These are phyloP conservation scores for Tolypocladium capitatum DNA, from an alignment of 2,329 filamentous ascomycete species.

Conservation along the genomic window DNA sequence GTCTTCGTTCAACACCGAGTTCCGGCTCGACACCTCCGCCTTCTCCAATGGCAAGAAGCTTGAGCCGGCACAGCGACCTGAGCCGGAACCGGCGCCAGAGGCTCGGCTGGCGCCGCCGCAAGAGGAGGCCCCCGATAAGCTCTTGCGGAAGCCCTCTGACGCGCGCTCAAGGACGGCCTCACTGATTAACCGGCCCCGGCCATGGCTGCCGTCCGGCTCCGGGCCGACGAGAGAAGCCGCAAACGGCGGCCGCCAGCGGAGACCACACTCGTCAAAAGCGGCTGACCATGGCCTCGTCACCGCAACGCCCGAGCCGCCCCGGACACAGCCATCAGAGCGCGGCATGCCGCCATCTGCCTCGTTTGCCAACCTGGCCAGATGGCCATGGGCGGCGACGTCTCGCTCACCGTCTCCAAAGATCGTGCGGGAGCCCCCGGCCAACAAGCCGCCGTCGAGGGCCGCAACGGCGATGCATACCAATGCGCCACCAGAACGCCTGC, in stretches of 20 bases:
- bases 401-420: conserved; percentile 33
- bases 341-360: conserved; percentile 29
- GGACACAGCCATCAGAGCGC: conserved; percentile 14
- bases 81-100: conserved; percentile 5
- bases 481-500: conserved; percentile 14
- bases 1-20: conserved; percentile 37
- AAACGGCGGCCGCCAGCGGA: conserved; percentile 8
- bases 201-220: conserved; percentile 35
- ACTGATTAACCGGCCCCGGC: conserved; percentile 34
- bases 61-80: neutral
- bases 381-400: conserved; percentile 37
- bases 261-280: conserved; percentile 12
- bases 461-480: conserved; percentile 12
- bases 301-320: neutral
- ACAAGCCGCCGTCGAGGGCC: conserved; percentile 10
- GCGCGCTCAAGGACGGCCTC: conserved; percentile 28
- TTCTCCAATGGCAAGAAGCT: conserved; percentile 16
- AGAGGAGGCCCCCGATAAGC: neutral
- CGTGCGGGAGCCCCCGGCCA: conserved; percentile 12
- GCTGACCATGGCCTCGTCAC: conserved; percentile 10
- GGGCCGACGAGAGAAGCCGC: conserved; percentile 21
- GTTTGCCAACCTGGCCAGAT: conserved; percentile 35
- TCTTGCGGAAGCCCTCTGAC: conserved; percentile 5
- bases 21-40: conserved; percentile 33
- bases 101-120: neutral